Conservation (phyloP, 108 stramenopile species). For the Cyclotella atomus region DNA sequence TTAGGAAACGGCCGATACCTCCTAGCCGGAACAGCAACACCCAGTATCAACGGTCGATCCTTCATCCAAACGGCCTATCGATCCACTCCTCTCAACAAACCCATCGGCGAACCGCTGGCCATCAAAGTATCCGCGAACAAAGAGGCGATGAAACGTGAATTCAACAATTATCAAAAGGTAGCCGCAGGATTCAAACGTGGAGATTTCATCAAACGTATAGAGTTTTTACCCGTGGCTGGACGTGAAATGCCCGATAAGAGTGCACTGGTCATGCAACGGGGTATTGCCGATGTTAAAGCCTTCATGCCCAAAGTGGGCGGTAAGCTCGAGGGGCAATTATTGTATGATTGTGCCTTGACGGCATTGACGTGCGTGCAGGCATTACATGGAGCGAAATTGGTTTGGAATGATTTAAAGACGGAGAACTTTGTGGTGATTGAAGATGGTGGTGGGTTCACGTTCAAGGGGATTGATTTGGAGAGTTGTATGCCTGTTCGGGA, state of each 20-base stretch:
- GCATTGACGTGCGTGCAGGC: constrained; percentile 79
- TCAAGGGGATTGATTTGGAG: constrained; percentile 86
- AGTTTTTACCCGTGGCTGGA: constrained; percentile 68
- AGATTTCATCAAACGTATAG: constrained; percentile 59
- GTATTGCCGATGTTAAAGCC: constrained; percentile 75
- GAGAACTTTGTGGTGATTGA: constrained; percentile 87
- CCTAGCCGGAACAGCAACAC: constrained; percentile 36
- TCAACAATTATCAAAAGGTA: constrained; percentile 73
- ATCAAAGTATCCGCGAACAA: constrained; percentile 52
- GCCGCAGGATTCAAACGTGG: constrained; percentile 52
- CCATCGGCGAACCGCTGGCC: constrained; percentile 60
- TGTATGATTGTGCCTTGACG: constrained; percentile 74
- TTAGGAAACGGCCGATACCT: constrained; percentile 60
- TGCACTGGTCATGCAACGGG: constrained; percentile 82
- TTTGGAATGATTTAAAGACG: constrained; percentile 91
- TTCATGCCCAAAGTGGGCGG: constrained; percentile 65
- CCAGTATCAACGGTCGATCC: constrained; percentile 46
- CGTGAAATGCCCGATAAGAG: constrained; percentile 62
- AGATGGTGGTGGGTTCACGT: constrained; percentile 37
- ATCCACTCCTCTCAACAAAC: constrained; percentile 62
- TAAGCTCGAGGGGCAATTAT: constrained; percentile 61
- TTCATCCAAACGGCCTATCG: constrained; percentile 51
- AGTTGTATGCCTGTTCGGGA: constrained; percentile 74
- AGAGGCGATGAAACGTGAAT: constrained; percentile 81
- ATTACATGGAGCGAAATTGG: constrained; percentile 69